A percentile compares a stretch with the other conserved stretches of the same genome.
These are phyloP conservation scores for Heterobasidion parviporum DNA, from an alignment of 1,284 basidiomycete genomes.

Conservation along the genomic window DNA sequence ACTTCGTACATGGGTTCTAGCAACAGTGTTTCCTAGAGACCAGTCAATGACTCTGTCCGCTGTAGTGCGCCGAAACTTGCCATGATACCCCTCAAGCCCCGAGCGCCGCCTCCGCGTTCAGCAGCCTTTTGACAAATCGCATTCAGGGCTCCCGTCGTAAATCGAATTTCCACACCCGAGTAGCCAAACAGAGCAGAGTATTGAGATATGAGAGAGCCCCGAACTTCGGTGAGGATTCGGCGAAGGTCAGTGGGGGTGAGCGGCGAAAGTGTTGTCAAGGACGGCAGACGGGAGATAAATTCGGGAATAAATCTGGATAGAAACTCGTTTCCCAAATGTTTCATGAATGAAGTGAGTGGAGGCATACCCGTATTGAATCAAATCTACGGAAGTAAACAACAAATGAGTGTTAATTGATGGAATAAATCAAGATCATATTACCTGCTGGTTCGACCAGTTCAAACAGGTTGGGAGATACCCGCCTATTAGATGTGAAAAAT, in stretches of 20 bases:
- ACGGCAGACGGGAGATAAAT: conserved; percentile 86
- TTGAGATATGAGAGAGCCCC: conserved; percentile 85
- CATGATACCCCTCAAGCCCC: conserved; percentile 85
- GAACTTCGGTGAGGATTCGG: conserved; percentile 87
- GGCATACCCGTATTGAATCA: conserved; percentile 74
- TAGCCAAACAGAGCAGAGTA: conserved; percentile 79
- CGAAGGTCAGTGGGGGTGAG: conserved; percentile 71
- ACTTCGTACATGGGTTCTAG: conserved; percentile 88
- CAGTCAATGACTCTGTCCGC: background rate
- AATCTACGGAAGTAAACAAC: conserved; percentile 36
- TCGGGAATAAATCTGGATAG: conserved; percentile 79
- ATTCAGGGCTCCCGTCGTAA: conserved; percentile 66
- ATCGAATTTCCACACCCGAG: conserved; percentile 74
- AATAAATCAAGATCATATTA: conserved; percentile 15
- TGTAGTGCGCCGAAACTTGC: conserved; percentile 29
- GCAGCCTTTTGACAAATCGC: conserved; percentile 76
- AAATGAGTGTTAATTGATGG: background rate
- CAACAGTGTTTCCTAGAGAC: conserved; percentile 59
- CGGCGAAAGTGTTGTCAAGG: conserved; percentile 75
- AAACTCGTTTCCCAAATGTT: background rate
- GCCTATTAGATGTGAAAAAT: conserved; percentile 70
- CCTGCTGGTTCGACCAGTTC: conserved; percentile 65
- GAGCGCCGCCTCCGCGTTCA: conserved; percentile 81
- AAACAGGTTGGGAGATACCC: conserved; percentile 40
- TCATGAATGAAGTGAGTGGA: background rate